Percentiles rank a stretch among this genome's conserved stretches.
These are phyloP conservation scores for Silene conica DNA, from an alignment of 148 eudicot genomes.

Conservation along the genomic window DNA sequence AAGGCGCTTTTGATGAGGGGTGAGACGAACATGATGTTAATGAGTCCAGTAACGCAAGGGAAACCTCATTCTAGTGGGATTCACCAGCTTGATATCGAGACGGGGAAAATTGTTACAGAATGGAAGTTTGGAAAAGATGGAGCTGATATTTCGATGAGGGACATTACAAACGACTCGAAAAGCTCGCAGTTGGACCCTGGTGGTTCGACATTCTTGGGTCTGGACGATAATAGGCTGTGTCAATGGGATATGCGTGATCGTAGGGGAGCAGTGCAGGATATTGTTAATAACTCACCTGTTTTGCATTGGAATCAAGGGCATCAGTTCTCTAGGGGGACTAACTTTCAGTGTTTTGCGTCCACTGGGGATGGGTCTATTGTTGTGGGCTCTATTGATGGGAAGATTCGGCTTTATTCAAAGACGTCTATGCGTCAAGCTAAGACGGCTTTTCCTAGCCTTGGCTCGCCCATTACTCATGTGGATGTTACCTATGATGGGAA, in stretches of 20 bases:
- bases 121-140: slow-evolving; percentile 98
- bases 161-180: slow-evolving; percentile 77
- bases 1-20: slow-evolving; percentile 88
- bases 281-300: slow-evolving; percentile 55
- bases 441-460: slow-evolving; percentile 97
- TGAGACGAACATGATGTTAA: slow-evolving; percentile 87
- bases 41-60: slow-evolving; percentile 71
- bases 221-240: slow-evolving; percentile 86
- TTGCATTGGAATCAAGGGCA: slow-evolving; percentile 93
- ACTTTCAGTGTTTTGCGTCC: slow-evolving; percentile 91
- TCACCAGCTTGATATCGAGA: slow-evolving; percentile 89
- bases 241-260: slow-evolving; percentile 97
- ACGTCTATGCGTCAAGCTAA: slow-evolving; percentile 94
- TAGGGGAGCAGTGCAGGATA: slow-evolving; percentile 63
- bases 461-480: slow-evolving; percentile 83
- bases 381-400: slow-evolving; percentile 95
- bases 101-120: slow-evolving; percentile 79
- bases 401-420: slow-evolving; percentile 80
- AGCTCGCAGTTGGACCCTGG: slow-evolving; percentile 87
- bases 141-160: slow-evolving; percentile 76
- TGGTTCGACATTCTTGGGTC: slow-evolving; percentile 84
- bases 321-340: slow-evolving; percentile 84
- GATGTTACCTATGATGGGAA: slow-evolving; percentile 98
- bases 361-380: slow-evolving; percentile 98
- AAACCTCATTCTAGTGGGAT: slow-evolving; percentile 67